Percentiles rank a stretch among this genome's conserved stretches.
These are phyloP conservation scores for Juglanconis oblonga DNA, from an alignment of 2,329 filamentous ascomycete species.

Conservation along the genomic window DNA sequence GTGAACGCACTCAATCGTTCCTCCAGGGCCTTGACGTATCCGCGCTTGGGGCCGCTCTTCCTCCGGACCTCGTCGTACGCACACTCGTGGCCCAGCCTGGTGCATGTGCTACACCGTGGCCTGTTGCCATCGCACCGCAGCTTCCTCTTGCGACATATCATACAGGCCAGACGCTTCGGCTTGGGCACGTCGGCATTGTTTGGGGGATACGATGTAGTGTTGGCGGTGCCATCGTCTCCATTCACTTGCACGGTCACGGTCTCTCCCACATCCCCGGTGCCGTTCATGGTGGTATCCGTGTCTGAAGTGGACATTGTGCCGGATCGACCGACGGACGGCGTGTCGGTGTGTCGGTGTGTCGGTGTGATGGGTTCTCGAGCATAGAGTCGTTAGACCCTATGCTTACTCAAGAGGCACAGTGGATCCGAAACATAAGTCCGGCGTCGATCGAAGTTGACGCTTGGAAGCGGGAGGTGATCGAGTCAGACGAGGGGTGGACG, in stretches of 20 bases:
- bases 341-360: background rate
- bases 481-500: background rate
- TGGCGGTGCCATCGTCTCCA: constrained; percentile 30
- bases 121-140: constrained; percentile 82
- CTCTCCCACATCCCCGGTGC: constrained; percentile 15
- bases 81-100: constrained; percentile 80
- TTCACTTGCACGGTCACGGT: constrained; percentile 13
- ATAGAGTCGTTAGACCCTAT: too few species aligned
- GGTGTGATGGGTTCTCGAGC: background rate
- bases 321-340: background rate
- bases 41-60: constrained; percentile 91
- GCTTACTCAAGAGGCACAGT: background rate
- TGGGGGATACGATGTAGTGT: constrained; percentile 29
- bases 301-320: constrained; percentile 35
- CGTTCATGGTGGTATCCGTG: constrained; percentile 31
- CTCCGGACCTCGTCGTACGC: constrained; percentile 89
- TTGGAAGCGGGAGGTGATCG: background rate
- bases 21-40: constrained; percentile 91
- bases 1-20: constrained; percentile 75
- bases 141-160: constrained; percentile 90
- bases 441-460: background rate
- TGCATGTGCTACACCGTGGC: constrained; percentile 85
- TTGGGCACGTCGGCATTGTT: constrained; percentile 63
- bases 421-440: background rate
- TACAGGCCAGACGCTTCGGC: constrained; percentile 91